Conservation (phyloP, 2,329 filamentous ascomycete species). For the Teratosphaeria epicoccoides region DNA sequence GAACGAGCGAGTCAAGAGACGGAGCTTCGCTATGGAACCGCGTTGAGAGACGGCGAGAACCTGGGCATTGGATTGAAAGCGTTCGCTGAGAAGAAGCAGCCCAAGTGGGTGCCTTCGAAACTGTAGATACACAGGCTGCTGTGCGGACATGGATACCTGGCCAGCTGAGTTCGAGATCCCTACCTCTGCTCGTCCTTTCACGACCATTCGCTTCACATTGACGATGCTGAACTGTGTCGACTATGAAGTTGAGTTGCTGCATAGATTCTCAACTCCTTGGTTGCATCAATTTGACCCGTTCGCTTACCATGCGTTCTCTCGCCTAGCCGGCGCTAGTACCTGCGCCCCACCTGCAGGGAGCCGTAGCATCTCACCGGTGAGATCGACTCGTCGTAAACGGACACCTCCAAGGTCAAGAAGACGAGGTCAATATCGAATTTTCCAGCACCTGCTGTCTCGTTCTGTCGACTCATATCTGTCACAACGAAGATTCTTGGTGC, state of each 20-base stretch:
- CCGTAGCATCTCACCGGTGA: background rate
- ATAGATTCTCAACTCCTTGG: background rate
- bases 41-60: constrained; percentile 57
- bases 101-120: constrained; percentile 49
- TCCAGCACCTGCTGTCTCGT: background rate
- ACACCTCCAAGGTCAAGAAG: background rate
- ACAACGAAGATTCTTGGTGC: background rate
- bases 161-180: background rate
- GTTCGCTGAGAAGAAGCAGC: constrained; percentile 65
- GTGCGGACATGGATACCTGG: background rate
- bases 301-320: background rate
- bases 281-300: background rate
- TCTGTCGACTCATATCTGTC: background rate
- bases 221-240: background rate
- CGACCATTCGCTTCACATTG: background rate
- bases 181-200: background rate
- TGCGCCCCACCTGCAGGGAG: background rate
- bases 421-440: background rate
- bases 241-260: background rate
- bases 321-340: no score
- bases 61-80: constrained; percentile 62
- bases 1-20: constrained; percentile 51
- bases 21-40: constrained; percentile 47
- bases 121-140: constrained; percentile 7
- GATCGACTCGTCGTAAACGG: background rate